Conservation (phyloP, 106 monocot genomes). For the Vanilla planifolia region DNA sequence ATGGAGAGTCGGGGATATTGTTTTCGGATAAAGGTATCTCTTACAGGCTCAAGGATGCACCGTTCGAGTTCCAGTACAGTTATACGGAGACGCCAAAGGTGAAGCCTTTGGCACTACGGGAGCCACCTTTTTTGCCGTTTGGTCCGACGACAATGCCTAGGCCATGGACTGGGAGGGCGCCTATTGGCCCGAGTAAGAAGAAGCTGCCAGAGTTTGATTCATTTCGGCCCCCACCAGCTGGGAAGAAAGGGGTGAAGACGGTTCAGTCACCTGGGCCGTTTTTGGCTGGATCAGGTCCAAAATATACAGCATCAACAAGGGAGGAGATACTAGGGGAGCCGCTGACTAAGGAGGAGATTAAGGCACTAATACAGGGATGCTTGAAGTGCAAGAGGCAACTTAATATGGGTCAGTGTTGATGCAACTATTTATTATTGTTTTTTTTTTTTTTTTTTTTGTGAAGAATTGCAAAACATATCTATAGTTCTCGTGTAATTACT, state of each 20-base stretch:
- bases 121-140: slow-evolving; percentile 79
- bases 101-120: slow-evolving; percentile 78
- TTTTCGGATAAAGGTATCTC: slow-evolving; percentile 67
- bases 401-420: slow-evolving; percentile 67
- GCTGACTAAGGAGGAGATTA: slow-evolving; percentile 62
- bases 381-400: slow-evolving; percentile 72
- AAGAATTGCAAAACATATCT: no score
- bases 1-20: slow-evolving; percentile 28
- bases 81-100: slow-evolving; percentile 96
- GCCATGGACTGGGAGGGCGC: slow-evolving; percentile 85
- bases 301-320: slow-evolving; percentile 38
- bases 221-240: slow-evolving; percentile 63
- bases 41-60: slow-evolving; percentile 57
- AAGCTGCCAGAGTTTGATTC: slow-evolving; percentile 91
- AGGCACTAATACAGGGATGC: slow-evolving; percentile 51
- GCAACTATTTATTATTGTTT: neutral
- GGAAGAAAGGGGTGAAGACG: slow-evolving; percentile 96
- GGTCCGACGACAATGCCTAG: slow-evolving; percentile 74
- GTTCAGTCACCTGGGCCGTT: slow-evolving; percentile 89
- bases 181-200: slow-evolving; percentile 76
- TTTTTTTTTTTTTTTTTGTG: no score
- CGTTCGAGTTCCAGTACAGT: slow-evolving; percentile 95
- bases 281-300: slow-evolving; percentile 58
- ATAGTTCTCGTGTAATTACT: no score
- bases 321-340: slow-evolving; percentile 88